Evolutionary conservation across 768 basidiomycete species (phyloP).

Genomic region (Boletus rufocinnamomeus): DNA sequence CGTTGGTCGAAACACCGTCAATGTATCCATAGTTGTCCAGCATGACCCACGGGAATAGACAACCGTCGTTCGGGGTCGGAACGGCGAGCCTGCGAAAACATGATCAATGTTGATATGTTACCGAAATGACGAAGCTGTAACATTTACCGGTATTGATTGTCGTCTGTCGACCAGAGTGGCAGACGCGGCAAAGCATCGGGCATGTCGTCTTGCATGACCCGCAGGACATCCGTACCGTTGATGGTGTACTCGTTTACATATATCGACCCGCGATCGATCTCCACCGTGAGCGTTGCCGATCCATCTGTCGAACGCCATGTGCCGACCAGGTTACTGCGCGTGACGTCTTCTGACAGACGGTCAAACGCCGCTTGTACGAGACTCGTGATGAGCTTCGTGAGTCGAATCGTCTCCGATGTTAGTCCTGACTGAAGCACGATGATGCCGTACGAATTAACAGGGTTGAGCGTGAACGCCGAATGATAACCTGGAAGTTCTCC

Average conservation of each 20-base stretch:
- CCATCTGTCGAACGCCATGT: slow-evolving; percentile 36
- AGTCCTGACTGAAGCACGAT: slow-evolving; percentile 44
- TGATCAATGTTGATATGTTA: not conserved
- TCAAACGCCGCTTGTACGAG: slow-evolving; percentile 40
- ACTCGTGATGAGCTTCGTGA: slow-evolving; percentile 37
- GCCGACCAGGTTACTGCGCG: slow-evolving; percentile 34
- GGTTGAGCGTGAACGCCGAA: slow-evolving; percentile 41
- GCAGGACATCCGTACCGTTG: slow-evolving; percentile 38
- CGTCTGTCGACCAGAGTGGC: slow-evolving; percentile 40
- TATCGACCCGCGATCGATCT: slow-evolving; percentile 32
- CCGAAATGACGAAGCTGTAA: not conserved
- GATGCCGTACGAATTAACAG: slow-evolving; percentile 43
- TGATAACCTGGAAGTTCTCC: slow-evolving; percentile 44
- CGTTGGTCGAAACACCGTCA: slow-evolving; percentile 24
- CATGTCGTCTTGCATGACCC: slow-evolving; percentile 28
- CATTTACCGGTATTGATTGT: slow-evolving; percentile 42
- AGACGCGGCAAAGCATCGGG: slow-evolving; percentile 9
- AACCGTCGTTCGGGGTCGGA: slow-evolving; percentile 20
- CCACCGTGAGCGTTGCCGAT: slow-evolving; percentile 30
- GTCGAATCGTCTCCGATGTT: slow-evolving; percentile 32
- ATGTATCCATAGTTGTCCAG: slow-evolving; percentile 30
- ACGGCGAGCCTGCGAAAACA: slow-evolving; percentile 16
- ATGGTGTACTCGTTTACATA: slow-evolving; percentile 37
- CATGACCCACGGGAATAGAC: slow-evolving; percentile 22
- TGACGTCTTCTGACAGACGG: slow-evolving; percentile 31